Percentiles rank a stretch among this genome's conserved stretches.
phyloP scores from a whole-genome alignment of 2,329 filamentous ascomycete species.

The Xylariales sp. region DNA sequence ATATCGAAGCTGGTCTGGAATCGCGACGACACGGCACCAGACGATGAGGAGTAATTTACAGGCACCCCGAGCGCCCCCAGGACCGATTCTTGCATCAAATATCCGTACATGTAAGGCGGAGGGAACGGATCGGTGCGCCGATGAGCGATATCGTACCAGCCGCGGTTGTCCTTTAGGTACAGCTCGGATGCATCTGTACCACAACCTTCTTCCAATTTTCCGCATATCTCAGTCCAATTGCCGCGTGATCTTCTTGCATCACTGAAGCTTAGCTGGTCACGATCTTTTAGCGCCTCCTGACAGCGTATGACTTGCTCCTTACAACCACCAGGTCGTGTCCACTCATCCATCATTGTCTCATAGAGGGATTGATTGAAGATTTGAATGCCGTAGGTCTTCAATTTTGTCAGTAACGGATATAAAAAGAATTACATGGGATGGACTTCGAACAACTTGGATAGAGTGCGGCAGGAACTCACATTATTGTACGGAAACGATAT shows the following conservation, averaged over 20 bases:
- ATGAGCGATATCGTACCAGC: conserved; percentile 21
- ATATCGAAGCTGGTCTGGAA: conserved; percentile 34
- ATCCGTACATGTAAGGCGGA: conserved; percentile 44
- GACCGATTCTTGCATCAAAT: conserved; percentile 51
- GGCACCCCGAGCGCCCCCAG: conserved; percentile 55
- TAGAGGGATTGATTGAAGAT: conserved; percentile 7
- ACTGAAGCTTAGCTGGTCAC: neutral
- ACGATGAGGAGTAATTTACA: conserved; percentile 50
- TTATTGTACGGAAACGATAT: conserved; percentile 42
- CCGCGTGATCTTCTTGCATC: neutral
- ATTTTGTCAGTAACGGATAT: conserved; percentile 4
- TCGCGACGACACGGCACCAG: conserved; percentile 34
- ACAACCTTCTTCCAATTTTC: conserved; percentile 7
- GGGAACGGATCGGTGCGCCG: conserved; percentile 47
- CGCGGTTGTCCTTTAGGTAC: conserved; percentile 2
- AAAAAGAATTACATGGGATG: neutral
- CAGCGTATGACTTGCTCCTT: conserved; percentile 2
- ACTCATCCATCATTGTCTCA: conserved; percentile 4
- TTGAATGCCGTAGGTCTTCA: conserved; percentile 7
- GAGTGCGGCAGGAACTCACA: conserved; percentile 20
- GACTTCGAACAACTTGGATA: conserved; percentile 1
- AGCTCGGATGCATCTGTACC: neutral
- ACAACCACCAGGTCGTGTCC: conserved; percentile 7
- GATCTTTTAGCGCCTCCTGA: conserved; percentile 7
- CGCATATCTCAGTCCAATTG: conserved; percentile 2